Conservation (phyloP, 140 eudicot species). For the Flaveria floridana region DNA sequence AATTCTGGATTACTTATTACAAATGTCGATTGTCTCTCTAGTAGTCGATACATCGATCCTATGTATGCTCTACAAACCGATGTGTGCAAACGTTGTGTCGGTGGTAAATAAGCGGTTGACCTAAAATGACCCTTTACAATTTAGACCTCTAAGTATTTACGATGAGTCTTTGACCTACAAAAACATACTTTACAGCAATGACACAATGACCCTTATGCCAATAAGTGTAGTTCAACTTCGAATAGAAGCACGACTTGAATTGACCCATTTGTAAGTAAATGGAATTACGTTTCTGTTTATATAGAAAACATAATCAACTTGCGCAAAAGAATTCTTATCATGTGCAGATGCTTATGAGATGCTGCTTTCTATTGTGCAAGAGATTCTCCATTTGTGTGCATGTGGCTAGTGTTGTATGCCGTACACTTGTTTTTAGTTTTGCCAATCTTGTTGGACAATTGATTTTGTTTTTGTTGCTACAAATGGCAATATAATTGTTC, state of each 20-base stretch:
- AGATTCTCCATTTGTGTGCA: neutral
- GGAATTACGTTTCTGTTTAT: neutral
- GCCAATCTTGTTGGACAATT: conserved; percentile 9
- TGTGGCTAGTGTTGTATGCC: conserved; percentile 10
- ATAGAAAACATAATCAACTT: neutral
- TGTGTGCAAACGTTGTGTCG: too few relatives aligned
- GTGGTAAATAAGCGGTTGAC: too few relatives aligned
- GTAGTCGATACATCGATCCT: too few relatives aligned
- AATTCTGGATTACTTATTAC: too few relatives aligned
- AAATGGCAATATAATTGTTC: conserved; percentile 15
- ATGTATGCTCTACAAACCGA: too few relatives aligned
- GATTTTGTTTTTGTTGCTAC: neutral
- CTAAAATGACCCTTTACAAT: too few relatives aligned
- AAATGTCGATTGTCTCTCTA: too few relatives aligned
- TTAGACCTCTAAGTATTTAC: too few relatives aligned
- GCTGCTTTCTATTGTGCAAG: neutral
- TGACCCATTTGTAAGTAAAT: neutral
- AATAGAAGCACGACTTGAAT: neutral
- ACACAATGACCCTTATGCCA: neutral
- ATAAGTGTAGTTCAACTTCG: neutral
- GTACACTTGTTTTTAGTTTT: neutral
- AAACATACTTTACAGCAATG: too few relatives aligned
- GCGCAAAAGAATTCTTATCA: neutral
- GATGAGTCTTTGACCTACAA: too few relatives aligned
- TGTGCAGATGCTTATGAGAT: conserved; percentile 26